Conservation (phyloP, 179 eudicot species). For the Beta lomatogona region DNA sequence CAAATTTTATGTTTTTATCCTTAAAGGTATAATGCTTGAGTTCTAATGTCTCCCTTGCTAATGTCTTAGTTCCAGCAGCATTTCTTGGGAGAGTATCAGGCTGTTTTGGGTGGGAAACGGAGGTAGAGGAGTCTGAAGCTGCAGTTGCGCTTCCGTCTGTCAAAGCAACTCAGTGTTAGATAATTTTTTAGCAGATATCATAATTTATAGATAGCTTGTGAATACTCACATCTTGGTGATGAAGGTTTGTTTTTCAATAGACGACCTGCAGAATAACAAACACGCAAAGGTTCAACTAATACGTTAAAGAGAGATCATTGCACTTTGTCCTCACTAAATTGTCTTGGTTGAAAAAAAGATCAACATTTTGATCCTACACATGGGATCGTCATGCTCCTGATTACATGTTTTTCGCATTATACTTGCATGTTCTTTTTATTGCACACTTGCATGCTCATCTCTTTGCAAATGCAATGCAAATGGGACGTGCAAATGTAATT, state of each 20-base stretch:
- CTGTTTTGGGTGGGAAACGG: slow-evolving; percentile 45
- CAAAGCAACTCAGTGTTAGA: slow-evolving; percentile 11
- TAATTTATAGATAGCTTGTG: neutral
- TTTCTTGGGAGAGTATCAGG: slow-evolving; percentile 42
- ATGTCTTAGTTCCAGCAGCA: slow-evolving; percentile 37
- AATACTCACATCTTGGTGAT: slow-evolving; percentile 37
- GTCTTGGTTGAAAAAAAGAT: neutral
- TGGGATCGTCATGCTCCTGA: too few relatives aligned
- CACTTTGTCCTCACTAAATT: neutral
- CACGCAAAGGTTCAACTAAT: neutral
- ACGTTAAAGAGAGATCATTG: neutral
- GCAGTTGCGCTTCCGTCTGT: slow-evolving; percentile 33
- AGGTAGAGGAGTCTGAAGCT: slow-evolving; percentile 33
- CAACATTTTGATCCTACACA: neutral
- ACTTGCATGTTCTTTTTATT: too few relatives aligned
- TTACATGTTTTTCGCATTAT: too few relatives aligned
- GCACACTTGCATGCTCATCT: too few relatives aligned
- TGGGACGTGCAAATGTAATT: too few relatives aligned
- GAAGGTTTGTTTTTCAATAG: slow-evolving; percentile 33
- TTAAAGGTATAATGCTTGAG: slow-evolving; percentile 22
- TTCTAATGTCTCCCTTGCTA: slow-evolving; percentile 39
- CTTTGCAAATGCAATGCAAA: too few relatives aligned
- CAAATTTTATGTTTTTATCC: slow-evolving; percentile 26
- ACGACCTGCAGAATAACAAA: slow-evolving; percentile 26
- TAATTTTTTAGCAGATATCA: neutral